phyloP scores from a whole-genome alignment of 2,329 filamentous ascomycete species.

The Colletotrichum siamense region DNA sequence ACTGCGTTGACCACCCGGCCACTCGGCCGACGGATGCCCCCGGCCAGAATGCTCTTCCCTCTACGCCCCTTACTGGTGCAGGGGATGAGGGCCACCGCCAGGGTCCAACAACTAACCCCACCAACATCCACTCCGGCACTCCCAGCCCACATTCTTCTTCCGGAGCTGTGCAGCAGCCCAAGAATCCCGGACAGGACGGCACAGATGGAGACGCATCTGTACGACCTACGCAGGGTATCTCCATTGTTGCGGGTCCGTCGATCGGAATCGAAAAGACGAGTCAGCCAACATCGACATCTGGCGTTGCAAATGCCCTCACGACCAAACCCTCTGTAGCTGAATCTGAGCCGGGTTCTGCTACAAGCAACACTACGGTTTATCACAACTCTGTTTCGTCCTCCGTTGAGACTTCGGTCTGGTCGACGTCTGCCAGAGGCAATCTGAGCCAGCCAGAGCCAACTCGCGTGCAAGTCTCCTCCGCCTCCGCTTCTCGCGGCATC shows the following conservation, averaged over 20 bases:
- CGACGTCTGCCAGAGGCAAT: background rate
- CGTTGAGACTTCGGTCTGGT: background rate
- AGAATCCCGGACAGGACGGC: background rate
- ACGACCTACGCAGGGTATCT: background rate
- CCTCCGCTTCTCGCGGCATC: background rate
- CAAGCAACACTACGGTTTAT: accelerated
- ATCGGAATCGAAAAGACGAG: background rate
- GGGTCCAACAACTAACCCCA: background rate
- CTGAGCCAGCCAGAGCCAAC: background rate
- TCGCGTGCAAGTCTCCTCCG: background rate
- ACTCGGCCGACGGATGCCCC: background rate
- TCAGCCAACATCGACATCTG: background rate
- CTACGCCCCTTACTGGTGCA: background rate
- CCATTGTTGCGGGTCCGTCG: background rate
- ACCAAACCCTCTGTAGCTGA: accelerated
- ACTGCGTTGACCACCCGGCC: background rate
- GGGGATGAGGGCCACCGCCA: background rate
- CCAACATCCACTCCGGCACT: background rate
- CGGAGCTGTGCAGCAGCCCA: background rate
- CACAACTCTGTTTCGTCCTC: background rate
- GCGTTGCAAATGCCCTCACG: background rate
- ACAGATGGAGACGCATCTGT: background rate
- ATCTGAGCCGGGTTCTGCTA: accelerated
- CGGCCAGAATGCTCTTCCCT: background rate
- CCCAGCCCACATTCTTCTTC: background rate